Conservation (phyloP, 179 eudicot genomes). For the Kewa caespitosa region DNA sequence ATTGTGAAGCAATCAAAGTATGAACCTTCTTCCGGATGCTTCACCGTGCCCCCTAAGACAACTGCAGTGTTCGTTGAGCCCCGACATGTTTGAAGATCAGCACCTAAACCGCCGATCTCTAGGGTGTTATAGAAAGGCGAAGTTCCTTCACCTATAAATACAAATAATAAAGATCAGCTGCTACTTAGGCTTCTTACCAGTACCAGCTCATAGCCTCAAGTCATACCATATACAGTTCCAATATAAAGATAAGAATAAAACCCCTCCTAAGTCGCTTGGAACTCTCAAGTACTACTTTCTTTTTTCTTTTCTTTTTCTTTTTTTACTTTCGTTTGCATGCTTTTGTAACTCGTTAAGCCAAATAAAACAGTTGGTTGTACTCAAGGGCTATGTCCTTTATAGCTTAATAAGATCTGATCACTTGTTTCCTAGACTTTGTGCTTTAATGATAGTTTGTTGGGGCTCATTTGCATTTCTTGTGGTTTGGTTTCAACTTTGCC, state of each 20-base stretch:
- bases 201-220: not conserved
- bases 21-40: conserved; percentile 65
- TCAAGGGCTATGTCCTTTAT: no score
- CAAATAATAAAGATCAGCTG: not conserved
- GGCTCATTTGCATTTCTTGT: no score
- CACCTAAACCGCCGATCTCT: not conserved
- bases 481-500: no score
- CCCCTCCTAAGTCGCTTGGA: no score
- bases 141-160: not conserved
- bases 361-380: not conserved
- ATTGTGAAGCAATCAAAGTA: conserved; percentile 62
- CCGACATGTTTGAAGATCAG: conserved; percentile 26
- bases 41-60: conserved; percentile 69
- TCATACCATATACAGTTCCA: no score
- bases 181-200: not conserved
- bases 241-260: not conserved
- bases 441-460: no score
- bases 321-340: not conserved
- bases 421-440: no score
- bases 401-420: no score
- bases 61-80: conserved; percentile 84
- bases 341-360: not conserved
- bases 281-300: no score
- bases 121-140: not conserved
- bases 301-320: no score